Evolutionary conservation across 2,329 filamentous ascomycete genomes (phyloP).

Genomic region (Teratosphaeriaceae sp.): DNA sequence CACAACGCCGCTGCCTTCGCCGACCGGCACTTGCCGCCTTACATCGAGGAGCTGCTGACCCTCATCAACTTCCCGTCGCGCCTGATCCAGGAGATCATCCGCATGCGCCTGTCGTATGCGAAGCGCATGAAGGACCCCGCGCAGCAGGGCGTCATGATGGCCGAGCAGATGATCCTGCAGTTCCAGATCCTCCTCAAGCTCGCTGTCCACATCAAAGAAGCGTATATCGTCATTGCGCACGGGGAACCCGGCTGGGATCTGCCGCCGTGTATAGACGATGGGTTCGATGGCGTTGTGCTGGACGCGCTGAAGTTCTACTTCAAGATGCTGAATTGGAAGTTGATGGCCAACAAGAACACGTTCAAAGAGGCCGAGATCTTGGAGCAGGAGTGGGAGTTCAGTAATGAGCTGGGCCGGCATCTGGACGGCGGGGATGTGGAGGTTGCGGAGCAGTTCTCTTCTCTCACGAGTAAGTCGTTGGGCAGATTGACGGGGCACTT

Average conservation of each 20-base stretch:
- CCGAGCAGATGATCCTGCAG: slow-evolving; percentile 95
- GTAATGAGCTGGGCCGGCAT: slow-evolving; percentile 84
- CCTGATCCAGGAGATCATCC: slow-evolving; percentile 93
- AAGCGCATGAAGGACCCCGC: slow-evolving; percentile 93
- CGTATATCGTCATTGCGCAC: slow-evolving; percentile 75
- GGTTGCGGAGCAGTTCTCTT: slow-evolving; percentile 94
- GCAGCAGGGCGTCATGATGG: slow-evolving; percentile 86
- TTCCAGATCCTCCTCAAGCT: slow-evolving; percentile 90
- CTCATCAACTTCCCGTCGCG: slow-evolving; percentile 96
- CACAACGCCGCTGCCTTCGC: slow-evolving; percentile 77
- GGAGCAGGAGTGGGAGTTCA: slow-evolving; percentile 97
- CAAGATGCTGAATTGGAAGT: slow-evolving; percentile 96
- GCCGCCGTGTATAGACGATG: slow-evolving; percentile 92
- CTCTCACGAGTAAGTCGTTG: slow-evolving; percentile 86
- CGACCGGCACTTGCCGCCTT: slow-evolving; percentile 85
- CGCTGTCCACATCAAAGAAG: slow-evolving; percentile 85
- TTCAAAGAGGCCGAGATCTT: slow-evolving; percentile 98
- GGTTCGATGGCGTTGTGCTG: slow-evolving; percentile 84
- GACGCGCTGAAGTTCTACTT: slow-evolving; percentile 97
- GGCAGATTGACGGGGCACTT: slow-evolving; percentile 85
- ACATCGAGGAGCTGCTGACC: slow-evolving; percentile 92
- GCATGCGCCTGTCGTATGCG: slow-evolving; percentile 82
- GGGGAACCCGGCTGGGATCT: slow-evolving; percentile 92
- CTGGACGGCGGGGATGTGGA: slow-evolving; percentile 93
- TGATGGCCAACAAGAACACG: slow-evolving; percentile 95